Evolutionary conservation across 129 eudicot species (phyloP).

Genomic region (Calendula officinalis): DNA sequence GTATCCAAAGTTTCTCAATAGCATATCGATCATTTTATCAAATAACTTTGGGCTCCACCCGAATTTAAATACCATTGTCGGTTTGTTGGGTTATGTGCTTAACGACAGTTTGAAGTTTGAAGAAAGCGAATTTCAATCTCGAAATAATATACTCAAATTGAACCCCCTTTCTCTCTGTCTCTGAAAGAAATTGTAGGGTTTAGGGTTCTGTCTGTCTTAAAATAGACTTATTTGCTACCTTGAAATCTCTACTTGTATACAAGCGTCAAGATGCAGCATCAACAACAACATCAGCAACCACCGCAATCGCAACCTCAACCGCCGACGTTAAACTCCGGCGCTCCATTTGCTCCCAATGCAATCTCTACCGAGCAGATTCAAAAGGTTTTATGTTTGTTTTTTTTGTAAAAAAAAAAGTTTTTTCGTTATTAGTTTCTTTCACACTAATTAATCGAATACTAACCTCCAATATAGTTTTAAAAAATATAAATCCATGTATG

Average conservation of each 20-base stretch:
- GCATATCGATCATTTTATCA: too few relatives aligned
- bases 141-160: background rate
- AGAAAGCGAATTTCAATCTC: constrained; percentile 25
- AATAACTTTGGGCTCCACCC: background rate
- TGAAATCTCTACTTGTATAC: background rate
- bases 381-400: constrained; percentile 20
- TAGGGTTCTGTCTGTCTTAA: constrained; percentile 25
- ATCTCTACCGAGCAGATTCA: constrained; percentile 42
- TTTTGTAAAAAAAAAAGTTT: background rate
- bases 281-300: constrained; percentile 12
- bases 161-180: background rate
- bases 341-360: constrained; percentile 30
- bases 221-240: background rate
- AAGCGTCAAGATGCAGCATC: constrained; percentile 30
- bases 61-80: constrained; percentile 15
- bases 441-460: background rate
- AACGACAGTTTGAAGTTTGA: constrained; percentile 9
- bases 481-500: background rate
- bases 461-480: background rate
- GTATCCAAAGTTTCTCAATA: too few relatives aligned
- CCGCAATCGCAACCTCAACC: constrained; percentile 27
- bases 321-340: constrained; percentile 28
- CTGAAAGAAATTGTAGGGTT: constrained; percentile 20
- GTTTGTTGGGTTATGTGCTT: constrained; percentile 9
- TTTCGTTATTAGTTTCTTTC: background rate